Percentiles rank a stretch among this genome's conserved stretches.
These are phyloP conservation scores for Daedaleopsis nitida DNA, from an alignment of 768 basidiomycete species.

Conservation along the genomic window DNA sequence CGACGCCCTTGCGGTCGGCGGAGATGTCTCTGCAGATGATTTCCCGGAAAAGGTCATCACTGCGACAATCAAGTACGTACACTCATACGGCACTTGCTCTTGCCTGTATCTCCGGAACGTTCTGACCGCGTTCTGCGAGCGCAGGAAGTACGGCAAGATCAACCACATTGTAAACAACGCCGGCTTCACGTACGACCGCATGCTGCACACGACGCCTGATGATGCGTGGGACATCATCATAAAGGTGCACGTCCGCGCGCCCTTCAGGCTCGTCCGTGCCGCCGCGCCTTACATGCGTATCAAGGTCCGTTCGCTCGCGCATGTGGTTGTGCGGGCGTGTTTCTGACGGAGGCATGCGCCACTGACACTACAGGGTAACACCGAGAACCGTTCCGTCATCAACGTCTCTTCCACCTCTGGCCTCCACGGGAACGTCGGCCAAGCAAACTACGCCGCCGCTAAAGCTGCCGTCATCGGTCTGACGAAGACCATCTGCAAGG, in stretches of 20 bases:
- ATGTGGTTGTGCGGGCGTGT: background rate
- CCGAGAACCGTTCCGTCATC: conserved; percentile 72
- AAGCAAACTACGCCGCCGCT: conserved; percentile 80
- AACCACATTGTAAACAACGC: conserved; percentile 89
- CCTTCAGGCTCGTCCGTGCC: conserved; percentile 81
- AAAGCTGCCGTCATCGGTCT: conserved; percentile 79
- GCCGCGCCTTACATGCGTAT: conserved; percentile 85
- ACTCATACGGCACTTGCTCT: background rate
- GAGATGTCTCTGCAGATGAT: conserved; percentile 82
- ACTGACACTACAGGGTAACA: conserved; percentile 39
- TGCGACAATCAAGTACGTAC: conserved; percentile 69
- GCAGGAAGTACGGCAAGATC: conserved; percentile 78
- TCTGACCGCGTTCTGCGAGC: background rate
- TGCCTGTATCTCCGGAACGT: background rate
- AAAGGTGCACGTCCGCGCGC: conserved; percentile 84
- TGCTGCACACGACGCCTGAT: conserved; percentile 86
- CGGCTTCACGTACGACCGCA: conserved; percentile 82
- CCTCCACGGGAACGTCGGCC: conserved; percentile 85
- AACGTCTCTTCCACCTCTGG: conserved; percentile 86
- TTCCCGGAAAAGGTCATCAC: conserved; percentile 80
- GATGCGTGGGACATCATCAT: conserved; percentile 81
- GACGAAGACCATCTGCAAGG: conserved; percentile 85
- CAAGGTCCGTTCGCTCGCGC: conserved; percentile 45
- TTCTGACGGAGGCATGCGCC: background rate
- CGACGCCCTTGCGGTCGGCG: conserved; percentile 71